These are phyloP conservation scores for Lyophyllum atratum DNA, from an alignment of 768 basidiomycete genomes.

Conservation along the genomic window DNA sequence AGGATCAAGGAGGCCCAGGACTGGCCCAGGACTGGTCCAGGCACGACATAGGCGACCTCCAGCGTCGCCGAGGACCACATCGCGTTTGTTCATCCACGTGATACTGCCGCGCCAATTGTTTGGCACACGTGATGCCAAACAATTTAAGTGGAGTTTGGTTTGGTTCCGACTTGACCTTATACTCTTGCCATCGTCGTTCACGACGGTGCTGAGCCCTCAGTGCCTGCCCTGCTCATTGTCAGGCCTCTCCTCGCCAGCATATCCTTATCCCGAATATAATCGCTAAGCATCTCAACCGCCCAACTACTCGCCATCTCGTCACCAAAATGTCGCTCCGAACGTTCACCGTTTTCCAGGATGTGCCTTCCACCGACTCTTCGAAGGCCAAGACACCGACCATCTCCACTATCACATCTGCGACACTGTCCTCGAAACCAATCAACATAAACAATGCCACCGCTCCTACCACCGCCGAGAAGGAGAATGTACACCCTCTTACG, in stretches of 20 bases:
- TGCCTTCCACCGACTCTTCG: slow-evolving; percentile 36
- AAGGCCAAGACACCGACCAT: slow-evolving; percentile 31
- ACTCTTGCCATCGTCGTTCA: slow-evolving; percentile 16
- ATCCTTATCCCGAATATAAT: background rate
- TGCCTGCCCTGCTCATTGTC: slow-evolving; percentile 5
- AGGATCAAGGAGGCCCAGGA: too few species aligned
- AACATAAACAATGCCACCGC: slow-evolving; percentile 27
- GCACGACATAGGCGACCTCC: too few species aligned
- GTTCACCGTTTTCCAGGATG: slow-evolving; percentile 69
- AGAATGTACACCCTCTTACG: slow-evolving; percentile 77
- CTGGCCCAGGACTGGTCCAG: too few species aligned
- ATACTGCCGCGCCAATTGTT: slow-evolving; percentile 1
- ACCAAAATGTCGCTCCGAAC: slow-evolving; percentile 53
- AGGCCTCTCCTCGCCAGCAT: background rate
- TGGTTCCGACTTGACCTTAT: slow-evolving; percentile 14
- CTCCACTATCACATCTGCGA: slow-evolving; percentile 30
- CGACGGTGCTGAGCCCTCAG: slow-evolving; percentile 9
- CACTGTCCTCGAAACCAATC: slow-evolving; percentile 19
- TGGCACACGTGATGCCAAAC: slow-evolving; percentile 12
- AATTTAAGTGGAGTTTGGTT: slow-evolving; percentile 22
- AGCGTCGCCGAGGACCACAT: background rate
- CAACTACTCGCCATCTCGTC: slow-evolving; percentile 6
- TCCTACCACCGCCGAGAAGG: slow-evolving; percentile 61
- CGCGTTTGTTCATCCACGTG: slow-evolving; percentile 9
- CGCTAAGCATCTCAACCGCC: slow-evolving; percentile 2